Evolutionary conservation across 2,329 filamentous ascomycete species (phyloP).

Genomic region (Orbilia ellipsospora): DNA sequence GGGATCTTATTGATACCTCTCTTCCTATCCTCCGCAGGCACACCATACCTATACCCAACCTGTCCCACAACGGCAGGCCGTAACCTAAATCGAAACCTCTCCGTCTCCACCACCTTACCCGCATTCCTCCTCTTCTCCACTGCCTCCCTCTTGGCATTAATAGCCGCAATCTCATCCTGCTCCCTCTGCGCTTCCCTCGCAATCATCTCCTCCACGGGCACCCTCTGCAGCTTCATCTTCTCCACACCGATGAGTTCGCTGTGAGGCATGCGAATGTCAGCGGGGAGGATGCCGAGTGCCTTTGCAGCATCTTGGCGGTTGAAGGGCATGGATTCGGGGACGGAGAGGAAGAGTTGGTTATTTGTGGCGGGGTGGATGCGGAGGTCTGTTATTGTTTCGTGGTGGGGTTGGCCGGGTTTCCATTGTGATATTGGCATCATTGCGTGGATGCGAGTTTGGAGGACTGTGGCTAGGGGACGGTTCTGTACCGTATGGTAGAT

Average conservation of each 20-base stretch:
- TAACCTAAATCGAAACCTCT: conserved; percentile 61
- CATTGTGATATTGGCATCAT: conserved; percentile 57
- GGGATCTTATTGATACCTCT: conserved; percentile 76
- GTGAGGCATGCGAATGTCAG: conserved; percentile 72
- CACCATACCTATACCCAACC: conserved; percentile 74
- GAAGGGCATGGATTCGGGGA: conserved; percentile 58
- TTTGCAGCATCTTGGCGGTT: conserved; percentile 58
- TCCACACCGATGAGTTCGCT: conserved; percentile 72
- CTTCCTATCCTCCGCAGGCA: conserved; percentile 72
- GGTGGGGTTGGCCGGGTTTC: conserved; percentile 14
- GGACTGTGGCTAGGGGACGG: conserved; percentile 45
- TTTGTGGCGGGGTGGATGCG: conserved; percentile 57
- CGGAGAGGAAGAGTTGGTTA: conserved; percentile 58
- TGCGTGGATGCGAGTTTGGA: conserved; percentile 57
- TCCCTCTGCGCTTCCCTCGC: conserved; percentile 58
- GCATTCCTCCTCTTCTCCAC: conserved; percentile 60
- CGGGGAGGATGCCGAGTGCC: conserved; percentile 67
- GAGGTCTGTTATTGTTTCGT: conserved; percentile 64
- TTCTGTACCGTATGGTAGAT: conserved; percentile 31
- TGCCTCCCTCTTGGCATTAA: conserved; percentile 65
- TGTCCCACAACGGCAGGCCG: conserved; percentile 55
- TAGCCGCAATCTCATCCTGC: conserved; percentile 63
- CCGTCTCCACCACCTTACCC: conserved; percentile 60
- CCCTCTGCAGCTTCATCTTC: conserved; percentile 64
- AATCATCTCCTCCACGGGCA: conserved; percentile 61